Evolutionary conservation across 176 grass and related monocot genomes (phyloP).

Genomic region (Oryza australiensis): DNA sequence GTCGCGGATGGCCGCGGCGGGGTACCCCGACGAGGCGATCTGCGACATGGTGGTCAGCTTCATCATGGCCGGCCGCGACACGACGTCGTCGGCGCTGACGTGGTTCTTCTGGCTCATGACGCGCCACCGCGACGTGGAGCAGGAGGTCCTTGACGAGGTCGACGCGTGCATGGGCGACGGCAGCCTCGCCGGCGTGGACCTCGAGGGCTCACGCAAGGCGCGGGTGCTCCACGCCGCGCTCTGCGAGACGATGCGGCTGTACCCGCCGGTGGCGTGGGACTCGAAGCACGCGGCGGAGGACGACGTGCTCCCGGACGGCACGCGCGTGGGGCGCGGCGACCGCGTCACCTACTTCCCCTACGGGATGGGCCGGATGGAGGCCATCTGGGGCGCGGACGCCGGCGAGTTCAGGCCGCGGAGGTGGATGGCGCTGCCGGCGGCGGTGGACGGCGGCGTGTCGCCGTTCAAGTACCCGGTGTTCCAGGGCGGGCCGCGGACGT

Average conservation of each 20-base stretch:
- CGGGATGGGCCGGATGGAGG: constrained; percentile 67
- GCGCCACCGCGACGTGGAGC: constrained; percentile 38
- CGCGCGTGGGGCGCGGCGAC: constrained; percentile 43
- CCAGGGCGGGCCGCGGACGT: constrained; percentile 36
- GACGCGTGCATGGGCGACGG: not conserved
- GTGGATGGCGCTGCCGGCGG: constrained; percentile 38
- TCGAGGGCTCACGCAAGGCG: constrained; percentile 40
- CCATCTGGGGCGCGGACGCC: constrained; percentile 54
- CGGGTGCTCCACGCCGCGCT: constrained; percentile 48
- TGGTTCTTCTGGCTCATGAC: constrained; percentile 74
- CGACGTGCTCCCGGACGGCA: constrained; percentile 63
- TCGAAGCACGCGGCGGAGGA: constrained; percentile 57
- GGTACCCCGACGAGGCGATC: constrained; percentile 49
- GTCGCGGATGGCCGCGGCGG: constrained; percentile 53
- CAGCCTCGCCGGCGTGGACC: constrained; percentile 20
- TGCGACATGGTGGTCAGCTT: constrained; percentile 70
- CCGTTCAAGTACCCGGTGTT: constrained; percentile 65
- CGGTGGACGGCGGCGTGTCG: constrained; percentile 29
- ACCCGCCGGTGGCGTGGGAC: constrained; percentile 68
- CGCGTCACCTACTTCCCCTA: constrained; percentile 70
- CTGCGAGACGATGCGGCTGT: constrained; percentile 66
- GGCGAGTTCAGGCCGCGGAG: constrained; percentile 37
- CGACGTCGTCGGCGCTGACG: constrained; percentile 58
- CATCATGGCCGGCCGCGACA: constrained; percentile 62
- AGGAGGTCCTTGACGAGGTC: constrained; percentile 34